Base-by-base conservation (phyloP, 2,329 filamentous ascomycete species). In the Alternaria sp. region DNA sequence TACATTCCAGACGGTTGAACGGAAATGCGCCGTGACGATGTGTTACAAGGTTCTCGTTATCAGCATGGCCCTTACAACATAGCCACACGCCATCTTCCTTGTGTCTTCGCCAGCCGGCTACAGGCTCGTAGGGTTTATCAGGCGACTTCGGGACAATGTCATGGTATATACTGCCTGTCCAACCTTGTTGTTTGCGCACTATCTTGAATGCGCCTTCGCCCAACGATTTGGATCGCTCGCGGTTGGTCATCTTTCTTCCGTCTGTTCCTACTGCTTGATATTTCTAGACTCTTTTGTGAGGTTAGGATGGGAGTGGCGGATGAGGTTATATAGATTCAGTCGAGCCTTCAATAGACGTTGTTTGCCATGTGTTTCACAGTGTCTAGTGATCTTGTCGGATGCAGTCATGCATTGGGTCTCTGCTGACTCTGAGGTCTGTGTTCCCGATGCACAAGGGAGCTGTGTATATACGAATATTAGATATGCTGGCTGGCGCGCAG, bases 51-150 rank as follows among this genome's bases (percentile, higher is more conserved):
- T 70, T 70, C 17, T 66, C 61, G 32, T 64, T 57, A 5, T 36
- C 59, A 36, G 63, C 66, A 19, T 61, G 45, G 12, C 15, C 25
- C 12, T 32, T 32, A 32, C 63, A 68, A 54, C 66, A 70, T 11
- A 61, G 40, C 68, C 66, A 70, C 2, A 70, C 17, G 1, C 66
- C 68, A 26, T 70, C 63, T 5, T 66, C 57, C 36, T 40, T 17
- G 17, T 7, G 28, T 32, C n/a, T n/a, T 0, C 5, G 10, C 26
- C 26, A 50, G 26, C n/a, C 12, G 4, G 36, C 36, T 40, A 40
- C 36, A 40, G 36, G 36, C 36, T 40, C 36, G 1, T 40, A 40
- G 2, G 36, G 36, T 2, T 40, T 40, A 3, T 40, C 36, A 40
- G 36, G 36, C 8, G 36, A 40, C 36, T 40, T 40, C 36, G 36